Evolutionary conservation across 176 grass and related monocot genomes (phyloP), one percentile per base, ranked within the genome.

Genomic region (Bromus sterilis): DNA sequence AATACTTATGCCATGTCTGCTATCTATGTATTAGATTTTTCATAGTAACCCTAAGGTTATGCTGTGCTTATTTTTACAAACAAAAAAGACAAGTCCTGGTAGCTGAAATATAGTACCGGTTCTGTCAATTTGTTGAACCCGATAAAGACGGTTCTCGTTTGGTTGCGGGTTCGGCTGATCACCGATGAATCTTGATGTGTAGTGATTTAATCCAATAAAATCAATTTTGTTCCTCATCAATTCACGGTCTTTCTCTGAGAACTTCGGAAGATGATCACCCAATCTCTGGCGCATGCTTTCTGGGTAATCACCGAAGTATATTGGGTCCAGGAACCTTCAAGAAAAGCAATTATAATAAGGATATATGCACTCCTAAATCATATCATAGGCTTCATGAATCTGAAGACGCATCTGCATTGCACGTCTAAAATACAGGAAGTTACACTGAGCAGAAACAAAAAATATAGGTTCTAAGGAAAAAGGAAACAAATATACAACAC

Each of bases 201-300:
- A 98, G 79, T 98, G 95, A 83, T 98, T 98, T 62, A 98, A 66
- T 62, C 95, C 95, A 82, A 98, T 16, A 93, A 98, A 98, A 78
- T 98, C 95, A 84, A 93, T 85, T 79, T 94, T 87, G 82, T 98
- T 91, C 75, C 72, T 95, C 31, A 98, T 86, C 32, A 89, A 85
- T 74, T 95, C 90, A 82, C 77, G 91, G n/a, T 98, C 92, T 91
- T 82, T 91, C 72, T 95, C 86, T 34, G 95, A 93, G 46, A 98
- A 95, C 69, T 80, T 93, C 60, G 95, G 95, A 84, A 98, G 95
- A 71, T 89, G 70, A 78, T 93, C 80, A 31, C 95, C 92, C 51
- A 98, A n/a, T 11, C 86, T 78, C 55, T 95, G 63, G 61, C 72
- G 90, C 92, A 98, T 98, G 76, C 87, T 86, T 87, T 90, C 87